phyloP scores from a whole-genome alignment of 306 rosid genomes.

The Medicago truncatula region DNA sequence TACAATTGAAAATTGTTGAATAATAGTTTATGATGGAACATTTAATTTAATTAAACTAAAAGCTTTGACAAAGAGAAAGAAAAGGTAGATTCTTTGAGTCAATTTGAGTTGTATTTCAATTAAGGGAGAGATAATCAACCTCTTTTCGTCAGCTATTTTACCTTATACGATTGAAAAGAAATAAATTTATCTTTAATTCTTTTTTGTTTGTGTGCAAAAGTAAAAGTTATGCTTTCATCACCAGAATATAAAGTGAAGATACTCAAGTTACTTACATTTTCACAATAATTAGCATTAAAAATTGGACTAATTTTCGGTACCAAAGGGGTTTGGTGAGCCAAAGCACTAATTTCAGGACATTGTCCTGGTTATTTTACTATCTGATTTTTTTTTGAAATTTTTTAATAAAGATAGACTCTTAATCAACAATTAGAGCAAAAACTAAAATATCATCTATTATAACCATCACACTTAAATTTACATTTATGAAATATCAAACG shows the following conservation, averaged over 20 bases:
- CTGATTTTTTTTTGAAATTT: too few relatives aligned
- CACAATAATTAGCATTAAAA: slow-evolving; percentile 22
- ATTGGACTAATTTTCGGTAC: neutral
- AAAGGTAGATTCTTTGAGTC: slow-evolving; percentile 21
- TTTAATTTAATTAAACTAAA: slow-evolving; percentile 6
- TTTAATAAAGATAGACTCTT: too few relatives aligned
- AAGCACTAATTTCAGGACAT: neutral
- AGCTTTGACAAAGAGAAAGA: slow-evolving; percentile 19
- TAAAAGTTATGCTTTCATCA: slow-evolving; percentile 18
- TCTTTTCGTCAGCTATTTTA: slow-evolving; percentile 22
- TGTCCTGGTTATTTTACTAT: too few relatives aligned
- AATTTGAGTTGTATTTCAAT: slow-evolving; percentile 39
- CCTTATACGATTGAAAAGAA: slow-evolving; percentile 8
- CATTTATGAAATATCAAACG: too few relatives aligned
- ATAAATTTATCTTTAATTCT: neutral
- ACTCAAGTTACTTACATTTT: slow-evolving; percentile 40
- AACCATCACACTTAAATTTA: too few relatives aligned
- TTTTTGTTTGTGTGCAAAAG: neutral
- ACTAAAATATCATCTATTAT: too few relatives aligned
- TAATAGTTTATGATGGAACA: slow-evolving; percentile 20
- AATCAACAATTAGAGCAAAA: too few relatives aligned
- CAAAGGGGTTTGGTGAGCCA: slow-evolving; percentile 4
- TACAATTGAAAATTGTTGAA: slow-evolving; percentile 10
- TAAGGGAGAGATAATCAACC: slow-evolving; percentile 21
- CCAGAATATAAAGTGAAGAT: slow-evolving; percentile 40